Percentiles rank a stretch among this genome's conserved stretches.
Evolutionary conservation across 2,329 filamentous ascomycete species (phyloP).

Genomic region (Uncinocarpus reesii): DNA sequence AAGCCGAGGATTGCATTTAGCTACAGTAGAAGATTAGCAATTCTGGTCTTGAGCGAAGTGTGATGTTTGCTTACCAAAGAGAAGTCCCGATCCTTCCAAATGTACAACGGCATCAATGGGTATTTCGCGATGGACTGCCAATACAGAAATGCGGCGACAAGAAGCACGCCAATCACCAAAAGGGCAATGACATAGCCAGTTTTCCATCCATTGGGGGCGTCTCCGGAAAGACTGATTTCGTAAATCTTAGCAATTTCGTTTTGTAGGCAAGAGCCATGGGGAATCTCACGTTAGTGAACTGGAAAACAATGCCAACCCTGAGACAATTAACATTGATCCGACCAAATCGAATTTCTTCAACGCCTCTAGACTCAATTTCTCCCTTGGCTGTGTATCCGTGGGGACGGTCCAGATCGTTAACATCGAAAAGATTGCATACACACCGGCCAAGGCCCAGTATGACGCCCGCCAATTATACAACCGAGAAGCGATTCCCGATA

Average conservation of each 20-base stretch:
- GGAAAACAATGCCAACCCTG: constrained; percentile 42
- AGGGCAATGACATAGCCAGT: constrained; percentile 9
- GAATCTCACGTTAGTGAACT: constrained; percentile 54
- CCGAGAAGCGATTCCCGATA: constrained; percentile 1
- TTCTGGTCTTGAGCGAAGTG: background rate
- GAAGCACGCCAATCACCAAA: constrained; percentile 4
- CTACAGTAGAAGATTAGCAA: constrained; percentile 43
- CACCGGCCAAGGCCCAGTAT: constrained; percentile 8
- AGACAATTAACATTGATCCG: constrained; percentile 8
- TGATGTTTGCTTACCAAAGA: background rate
- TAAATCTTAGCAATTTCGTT: background rate
- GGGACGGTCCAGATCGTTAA: constrained; percentile 2
- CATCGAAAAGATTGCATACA: constrained; percentile 7
- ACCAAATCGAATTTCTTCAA: constrained; percentile 43
- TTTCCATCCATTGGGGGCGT: constrained; percentile 8
- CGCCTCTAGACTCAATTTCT: constrained; percentile 8
- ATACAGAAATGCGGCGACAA: constrained; percentile 6
- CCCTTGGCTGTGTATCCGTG: constrained; percentile 23
- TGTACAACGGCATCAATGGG: constrained; percentile 8
- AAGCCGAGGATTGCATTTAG: constrained; percentile 48
- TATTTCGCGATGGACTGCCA: constrained; percentile 7
- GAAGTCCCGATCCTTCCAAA: constrained; percentile 9
- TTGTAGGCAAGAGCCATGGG: constrained; percentile 30
- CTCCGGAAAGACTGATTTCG: background rate
- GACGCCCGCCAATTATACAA: constrained; percentile 8